Evolutionary conservation across 2,329 filamentous ascomycete genomes (phyloP), one percentile per base, ranked within the genome.

Genomic region (Ophiostoma fasciatum): DNA sequence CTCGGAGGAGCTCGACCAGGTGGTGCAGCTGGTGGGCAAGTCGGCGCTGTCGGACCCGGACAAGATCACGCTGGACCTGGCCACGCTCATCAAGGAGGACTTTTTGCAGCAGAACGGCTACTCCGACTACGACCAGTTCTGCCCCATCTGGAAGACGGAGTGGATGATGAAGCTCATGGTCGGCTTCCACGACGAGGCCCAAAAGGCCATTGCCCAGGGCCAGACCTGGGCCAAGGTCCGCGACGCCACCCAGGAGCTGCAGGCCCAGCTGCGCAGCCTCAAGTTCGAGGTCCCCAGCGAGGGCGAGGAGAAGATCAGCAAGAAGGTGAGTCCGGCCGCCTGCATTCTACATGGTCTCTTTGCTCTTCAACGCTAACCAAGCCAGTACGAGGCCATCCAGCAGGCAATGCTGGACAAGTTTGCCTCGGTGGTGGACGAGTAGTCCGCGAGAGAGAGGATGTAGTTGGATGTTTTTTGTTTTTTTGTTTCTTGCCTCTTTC

Each of bases 81-180:
- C 90, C 14, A 78, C 74, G 14, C 65, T 98, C 48, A 66, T 98
- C 61, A 98, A 98, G 74, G 90, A 98, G 55, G 90, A 98, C 58
- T 98, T 98, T 66, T 58, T 98, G 55, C 90, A 98, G 63, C 90
- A 98, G 60, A 98, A 98, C 64, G 90, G 90, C 45, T 98, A 98
- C 74, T 90, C 82, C 48, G 84, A 96, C 61, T 96, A 98, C 57
- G 90, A 98, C 56, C 87, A 96, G 64, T 98, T 93, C 75, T 98
- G 90, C 56, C 90, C 90, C 33, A 73, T 98, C 53, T 98, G 90
- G 90, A 98, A 98, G 78, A 98, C 90, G 0, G 82, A 93, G 59
- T 98, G 90, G 79, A 96, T 98, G 90, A 98, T 98, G 90, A 94
- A 93, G 73, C 80, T 84, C 45, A 96, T 98, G 77, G 82, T 98